phyloP scores from a whole-genome alignment of 2,329 filamentous ascomycete genomes.

The Biscogniauxia sp. region DNA sequence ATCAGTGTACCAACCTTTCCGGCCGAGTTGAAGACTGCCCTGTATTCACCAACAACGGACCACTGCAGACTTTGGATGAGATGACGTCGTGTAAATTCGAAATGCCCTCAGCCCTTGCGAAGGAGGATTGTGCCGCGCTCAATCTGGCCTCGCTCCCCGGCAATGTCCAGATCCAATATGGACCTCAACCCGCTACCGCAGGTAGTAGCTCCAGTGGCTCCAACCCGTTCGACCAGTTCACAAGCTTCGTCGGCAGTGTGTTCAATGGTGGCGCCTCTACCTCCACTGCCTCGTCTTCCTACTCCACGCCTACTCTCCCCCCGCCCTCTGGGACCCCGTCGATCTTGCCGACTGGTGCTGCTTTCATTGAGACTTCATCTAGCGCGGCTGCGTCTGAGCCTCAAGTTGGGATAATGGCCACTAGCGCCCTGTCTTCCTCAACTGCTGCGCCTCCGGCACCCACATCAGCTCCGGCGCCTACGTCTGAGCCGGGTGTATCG shows the following conservation, averaged over 20 bases:
- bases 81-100: constrained; percentile 61
- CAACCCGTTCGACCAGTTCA: constrained; percentile 12
- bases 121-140: constrained; percentile 49
- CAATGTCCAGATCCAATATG: constrained; percentile 45
- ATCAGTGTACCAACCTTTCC: constrained; percentile 69
- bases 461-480: constrained; percentile 29
- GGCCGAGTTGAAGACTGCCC: constrained; percentile 72
- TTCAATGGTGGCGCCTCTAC: constrained; percentile 15
- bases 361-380: constrained; percentile 29
- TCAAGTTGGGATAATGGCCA: constrained; percentile 16
- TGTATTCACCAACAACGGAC: constrained; percentile 55
- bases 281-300: constrained; percentile 17
- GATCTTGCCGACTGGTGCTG: constrained; percentile 26
- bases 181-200: constrained; percentile 26
- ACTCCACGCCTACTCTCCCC: constrained; percentile 25
- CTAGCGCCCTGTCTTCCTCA: constrained; percentile 15
- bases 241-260: constrained; percentile 18
- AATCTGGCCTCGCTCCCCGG: constrained; percentile 63
- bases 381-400: constrained; percentile 11
- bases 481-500: constrained; percentile 33
- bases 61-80: constrained; percentile 56
- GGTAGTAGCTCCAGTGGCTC: constrained; percentile 8
- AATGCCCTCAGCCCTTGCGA: constrained; percentile 50
- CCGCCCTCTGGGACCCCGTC: constrained; percentile 25
- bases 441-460: constrained; percentile 13